Base-by-base conservation (phyloP, 179 eudicot genomes). In the Gypsophila paniculata region DNA sequence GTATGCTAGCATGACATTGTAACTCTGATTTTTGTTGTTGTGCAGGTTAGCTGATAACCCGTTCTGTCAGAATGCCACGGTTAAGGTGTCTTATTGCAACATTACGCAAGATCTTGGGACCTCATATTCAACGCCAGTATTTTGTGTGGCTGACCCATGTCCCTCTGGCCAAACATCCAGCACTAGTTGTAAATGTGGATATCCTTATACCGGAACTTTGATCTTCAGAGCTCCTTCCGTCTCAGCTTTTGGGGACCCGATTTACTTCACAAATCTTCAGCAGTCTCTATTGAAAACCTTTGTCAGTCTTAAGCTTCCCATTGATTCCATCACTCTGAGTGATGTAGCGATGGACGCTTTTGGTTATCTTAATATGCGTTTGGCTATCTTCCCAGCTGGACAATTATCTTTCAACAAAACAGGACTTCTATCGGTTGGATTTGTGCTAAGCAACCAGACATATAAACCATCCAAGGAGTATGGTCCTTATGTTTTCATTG, bases 401-500 rank as follows among this genome's bases (percentile, higher is more conserved):
- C 72, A 80, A 63, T 83, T 77, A 49, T 48, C 42, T 53, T 91
- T 91, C 71, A 86, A 88, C 77, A 76, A 77, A 73, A 85, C 91
- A 18, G 87, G 85, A 34, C 61, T 88, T 64, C 44, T 78, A 58
- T 58, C 54, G 0, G 70, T 91, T 80, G 88, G 85, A 39, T 82
- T 77, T 61, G 74, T 80, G 63, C 85, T 91, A 60, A 91, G 81
- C 78, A 81, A 85, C 75, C 91, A 90, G 78, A 81, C 83, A 64
- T 88, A 69, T 72, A 69, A 80, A 55, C 79, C 83, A 49, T 26
- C 75, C 22, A 21, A 26, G 5, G 68, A 44, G 23, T 91, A 75
- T 62, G 93, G 96, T 26, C 93, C 97, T 0, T 90, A 78, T 74
- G 74, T 67, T 72, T 91, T 91, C 53, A 66, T 72, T 23, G 88